A percentile compares a stretch with the other conserved stretches of the same genome.
Evolutionary conservation across 768 basidiomycete species (phyloP).

Genomic region (button mushroom (Agaricus bisporus)): DNA sequence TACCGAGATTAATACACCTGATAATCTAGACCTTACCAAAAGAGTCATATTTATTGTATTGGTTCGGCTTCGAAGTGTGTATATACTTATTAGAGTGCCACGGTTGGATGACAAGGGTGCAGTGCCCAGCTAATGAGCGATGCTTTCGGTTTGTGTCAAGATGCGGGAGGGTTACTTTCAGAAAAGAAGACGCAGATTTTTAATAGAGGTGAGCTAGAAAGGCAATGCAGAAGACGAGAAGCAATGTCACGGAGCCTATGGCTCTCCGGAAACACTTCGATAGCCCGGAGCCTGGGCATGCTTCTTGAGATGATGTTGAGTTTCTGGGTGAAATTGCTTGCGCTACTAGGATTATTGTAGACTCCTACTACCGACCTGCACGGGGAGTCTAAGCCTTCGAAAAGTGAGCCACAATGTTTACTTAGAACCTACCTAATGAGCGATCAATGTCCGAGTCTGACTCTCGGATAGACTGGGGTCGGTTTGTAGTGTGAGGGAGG

Average conservation of each 20-base stretch:
- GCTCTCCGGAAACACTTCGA: background rate
- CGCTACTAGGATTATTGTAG: background rate
- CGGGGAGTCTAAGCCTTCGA: constrained; percentile 1
- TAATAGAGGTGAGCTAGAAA: background rate
- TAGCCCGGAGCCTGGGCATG: background rate
- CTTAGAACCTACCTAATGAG: too few relatives aligned
- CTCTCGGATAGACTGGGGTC: background rate
- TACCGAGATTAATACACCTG: too few relatives aligned
- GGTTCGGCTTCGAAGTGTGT: background rate
- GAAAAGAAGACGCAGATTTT: background rate
- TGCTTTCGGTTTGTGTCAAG: background rate
- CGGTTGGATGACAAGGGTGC: background rate
- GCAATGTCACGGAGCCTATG: constrained; percentile 2
- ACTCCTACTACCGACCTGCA: constrained; percentile 6
- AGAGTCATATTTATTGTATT: too few relatives aligned
- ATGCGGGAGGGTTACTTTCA: background rate
- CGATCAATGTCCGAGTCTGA: background rate
- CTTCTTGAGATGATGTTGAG: background rate
- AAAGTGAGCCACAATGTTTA: background rate
- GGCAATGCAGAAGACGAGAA: constrained; percentile 1
- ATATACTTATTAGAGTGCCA: background rate
- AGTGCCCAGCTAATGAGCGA: background rate
- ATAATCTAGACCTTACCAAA: too few relatives aligned
- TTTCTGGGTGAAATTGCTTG: background rate
- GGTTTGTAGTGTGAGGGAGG: background rate